Conservation (phyloP, 2,329 filamentous ascomycete genomes). For the Fusarium bactridioides region DNA sequence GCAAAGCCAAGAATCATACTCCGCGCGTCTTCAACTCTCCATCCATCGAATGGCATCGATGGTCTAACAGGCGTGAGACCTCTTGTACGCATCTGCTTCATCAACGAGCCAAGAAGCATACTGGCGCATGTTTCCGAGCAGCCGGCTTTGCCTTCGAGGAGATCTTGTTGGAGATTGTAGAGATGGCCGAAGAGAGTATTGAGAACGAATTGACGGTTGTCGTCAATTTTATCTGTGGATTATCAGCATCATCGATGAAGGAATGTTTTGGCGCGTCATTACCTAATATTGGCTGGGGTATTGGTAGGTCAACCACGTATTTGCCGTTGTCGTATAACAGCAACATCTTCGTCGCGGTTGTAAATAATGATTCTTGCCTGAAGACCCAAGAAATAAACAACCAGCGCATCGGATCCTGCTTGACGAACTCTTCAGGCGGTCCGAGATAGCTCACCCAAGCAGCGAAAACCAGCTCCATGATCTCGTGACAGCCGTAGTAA, state of each 20-base stretch:
- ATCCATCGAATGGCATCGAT: conserved; percentile 5
- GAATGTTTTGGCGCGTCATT: not conserved
- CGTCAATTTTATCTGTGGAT: conserved; percentile 3
- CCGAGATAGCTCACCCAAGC: conserved; percentile 13
- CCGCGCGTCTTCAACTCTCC: conserved; percentile 16
- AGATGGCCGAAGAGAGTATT: conserved; percentile 10
- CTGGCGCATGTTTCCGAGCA: conserved; percentile 16
- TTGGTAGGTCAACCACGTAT: conserved; percentile 5
- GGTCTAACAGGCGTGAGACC: not conserved
- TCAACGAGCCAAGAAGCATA: conserved; percentile 13
- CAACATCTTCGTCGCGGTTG: not conserved
- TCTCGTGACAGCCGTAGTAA: conserved; percentile 44
- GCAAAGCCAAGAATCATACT: conserved; percentile 5
- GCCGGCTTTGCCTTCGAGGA: conserved; percentile 7
- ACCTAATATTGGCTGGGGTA: conserved; percentile 24
- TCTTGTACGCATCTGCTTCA: conserved; percentile 9
- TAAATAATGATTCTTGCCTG: not conserved
- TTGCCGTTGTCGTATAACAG: conserved; percentile 3
- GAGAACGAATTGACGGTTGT: conserved; percentile 9
- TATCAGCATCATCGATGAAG: no score
- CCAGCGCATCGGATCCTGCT: conserved; percentile 6
- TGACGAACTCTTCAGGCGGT: not conserved
- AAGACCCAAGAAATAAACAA: conserved; percentile 22
- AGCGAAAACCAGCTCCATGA: conserved; percentile 24
- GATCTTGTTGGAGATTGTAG: conserved; percentile 14